A percentile compares a stretch with the other conserved stretches of the same genome.
Evolutionary conservation across 179 eudicot genomes (phyloP).

Genomic region (Silene noctiflora): DNA sequence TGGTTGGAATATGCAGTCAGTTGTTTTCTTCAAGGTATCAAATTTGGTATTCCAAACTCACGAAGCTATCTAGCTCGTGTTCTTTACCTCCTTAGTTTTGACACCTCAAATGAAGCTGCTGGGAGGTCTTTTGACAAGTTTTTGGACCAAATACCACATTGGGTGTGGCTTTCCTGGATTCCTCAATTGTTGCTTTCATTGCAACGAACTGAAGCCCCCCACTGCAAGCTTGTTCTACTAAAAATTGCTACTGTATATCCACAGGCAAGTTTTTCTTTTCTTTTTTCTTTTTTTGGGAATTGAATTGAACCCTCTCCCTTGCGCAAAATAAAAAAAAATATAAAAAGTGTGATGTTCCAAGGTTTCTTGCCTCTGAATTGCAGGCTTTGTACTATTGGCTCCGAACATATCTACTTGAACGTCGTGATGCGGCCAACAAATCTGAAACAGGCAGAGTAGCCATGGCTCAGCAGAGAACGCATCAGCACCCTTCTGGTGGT

Average conservation of each 20-base stretch:
- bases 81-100: slow-evolving; percentile 95
- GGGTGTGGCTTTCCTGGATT: slow-evolving; percentile 99
- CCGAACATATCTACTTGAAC: slow-evolving; percentile 94
- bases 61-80: slow-evolving; percentile 98
- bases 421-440: slow-evolving; percentile 97
- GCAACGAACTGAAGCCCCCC: slow-evolving; percentile 92
- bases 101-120: slow-evolving; percentile 83
- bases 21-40: slow-evolving; percentile 95
- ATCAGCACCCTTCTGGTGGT: slow-evolving; percentile 53
- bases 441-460: slow-evolving; percentile 87
- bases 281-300: no score
- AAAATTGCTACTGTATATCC: slow-evolving; percentile 92
- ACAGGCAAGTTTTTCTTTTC: slow-evolving; percentile 48
- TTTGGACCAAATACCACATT: slow-evolving; percentile 86
- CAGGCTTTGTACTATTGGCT: slow-evolving; percentile 99
- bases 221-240: slow-evolving; percentile 85
- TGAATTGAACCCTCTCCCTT: background rate
- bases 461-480: slow-evolving; percentile 95
- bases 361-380: slow-evolving; percentile 4
- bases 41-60: slow-evolving; percentile 85
- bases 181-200: slow-evolving; percentile 92
- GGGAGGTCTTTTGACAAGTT: slow-evolving; percentile 95
- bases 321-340: background rate
- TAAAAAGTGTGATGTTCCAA: background rate
- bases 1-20: slow-evolving; percentile 98